Percentiles rank a stretch among this genome's conserved stretches.
phyloP scores from a whole-genome alignment of 148 eudicot species.

The Rhododendron williamsianum region DNA sequence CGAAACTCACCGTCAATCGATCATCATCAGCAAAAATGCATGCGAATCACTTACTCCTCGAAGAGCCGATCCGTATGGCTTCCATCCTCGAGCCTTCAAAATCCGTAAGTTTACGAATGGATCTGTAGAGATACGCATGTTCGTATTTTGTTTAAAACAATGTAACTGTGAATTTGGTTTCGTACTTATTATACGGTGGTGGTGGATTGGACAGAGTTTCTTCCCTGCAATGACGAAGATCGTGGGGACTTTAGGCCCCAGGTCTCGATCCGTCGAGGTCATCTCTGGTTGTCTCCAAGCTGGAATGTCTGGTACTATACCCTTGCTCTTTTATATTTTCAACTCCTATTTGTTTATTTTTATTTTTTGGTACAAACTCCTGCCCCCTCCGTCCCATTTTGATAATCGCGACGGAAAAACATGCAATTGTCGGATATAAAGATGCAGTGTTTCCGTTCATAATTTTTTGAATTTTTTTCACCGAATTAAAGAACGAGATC shows the following conservation, averaged over 20 bases:
- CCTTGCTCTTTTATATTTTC: background rate
- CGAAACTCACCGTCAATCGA: background rate
- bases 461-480: too few relatives aligned
- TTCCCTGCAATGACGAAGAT: constrained; percentile 95
- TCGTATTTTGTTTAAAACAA: background rate
- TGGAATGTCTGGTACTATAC: constrained; percentile 75
- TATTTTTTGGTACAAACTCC: background rate
- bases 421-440: background rate
- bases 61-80: constrained; percentile 97
- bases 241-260: constrained; percentile 90
- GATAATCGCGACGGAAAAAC: background rate
- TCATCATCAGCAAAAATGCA: constrained; percentile 49
- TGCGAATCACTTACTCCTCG: constrained; percentile 79
- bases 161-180: background rate
- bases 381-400: background rate
- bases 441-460: background rate
- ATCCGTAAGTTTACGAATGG: constrained; percentile 33
- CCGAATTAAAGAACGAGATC: background rate
- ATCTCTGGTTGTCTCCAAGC: constrained; percentile 76
- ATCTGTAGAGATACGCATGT: background rate
- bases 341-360: background rate
- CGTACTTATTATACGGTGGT: background rate
- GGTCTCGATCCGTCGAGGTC: constrained; percentile 69
- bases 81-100: constrained; percentile 91
- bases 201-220: constrained; percentile 42